A percentile compares a stretch with the other conserved stretches of the same genome.
phyloP scores from a whole-genome alignment of 2,329 filamentous ascomycete genomes.

The Stagonosporopsis rhizophila region DNA sequence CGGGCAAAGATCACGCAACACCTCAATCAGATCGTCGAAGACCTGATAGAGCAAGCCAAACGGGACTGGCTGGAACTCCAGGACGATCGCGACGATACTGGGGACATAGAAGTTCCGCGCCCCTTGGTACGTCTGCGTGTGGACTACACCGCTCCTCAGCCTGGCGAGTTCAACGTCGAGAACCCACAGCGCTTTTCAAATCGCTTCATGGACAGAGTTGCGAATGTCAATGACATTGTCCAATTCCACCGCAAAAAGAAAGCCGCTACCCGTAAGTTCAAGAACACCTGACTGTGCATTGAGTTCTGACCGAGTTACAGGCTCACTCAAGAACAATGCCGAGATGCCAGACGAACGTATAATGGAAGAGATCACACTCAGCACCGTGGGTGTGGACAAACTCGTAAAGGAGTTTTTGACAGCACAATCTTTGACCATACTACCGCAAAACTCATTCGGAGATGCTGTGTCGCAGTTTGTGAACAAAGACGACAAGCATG shows the following conservation, averaged over 20 bases:
- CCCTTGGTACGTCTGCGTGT: constrained; percentile 90
- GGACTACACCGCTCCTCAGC: constrained; percentile 85
- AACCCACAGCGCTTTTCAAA: constrained; percentile 97
- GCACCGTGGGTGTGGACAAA: constrained; percentile 85
- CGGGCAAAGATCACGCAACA: constrained; percentile 78
- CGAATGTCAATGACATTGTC: constrained; percentile 92
- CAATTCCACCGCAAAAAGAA: constrained; percentile 91
- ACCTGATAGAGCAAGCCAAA: constrained; percentile 86
- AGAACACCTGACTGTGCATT: neutral
- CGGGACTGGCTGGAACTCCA: constrained; percentile 82
- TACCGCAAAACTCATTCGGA: constrained; percentile 90
- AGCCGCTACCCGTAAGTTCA: constrained; percentile 45
- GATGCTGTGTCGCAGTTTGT: constrained; percentile 94
- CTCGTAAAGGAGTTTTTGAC: constrained; percentile 87
- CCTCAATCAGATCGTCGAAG: constrained; percentile 79
- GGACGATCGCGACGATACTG: constrained; percentile 56
- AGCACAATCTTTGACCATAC: constrained; percentile 87
- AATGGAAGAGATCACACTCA: constrained; percentile 67
- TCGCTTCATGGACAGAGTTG: constrained; percentile 86
- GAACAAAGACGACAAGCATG: constrained; percentile 92
- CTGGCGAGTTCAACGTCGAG: constrained; percentile 86
- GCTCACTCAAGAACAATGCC: constrained; percentile 57
- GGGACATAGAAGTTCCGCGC: constrained; percentile 70
- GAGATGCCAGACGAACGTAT: constrained; percentile 70
- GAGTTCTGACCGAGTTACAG: constrained; percentile 15